Conservation (phyloP, 345 rosid genomes). For the Linum trigynum region DNA sequence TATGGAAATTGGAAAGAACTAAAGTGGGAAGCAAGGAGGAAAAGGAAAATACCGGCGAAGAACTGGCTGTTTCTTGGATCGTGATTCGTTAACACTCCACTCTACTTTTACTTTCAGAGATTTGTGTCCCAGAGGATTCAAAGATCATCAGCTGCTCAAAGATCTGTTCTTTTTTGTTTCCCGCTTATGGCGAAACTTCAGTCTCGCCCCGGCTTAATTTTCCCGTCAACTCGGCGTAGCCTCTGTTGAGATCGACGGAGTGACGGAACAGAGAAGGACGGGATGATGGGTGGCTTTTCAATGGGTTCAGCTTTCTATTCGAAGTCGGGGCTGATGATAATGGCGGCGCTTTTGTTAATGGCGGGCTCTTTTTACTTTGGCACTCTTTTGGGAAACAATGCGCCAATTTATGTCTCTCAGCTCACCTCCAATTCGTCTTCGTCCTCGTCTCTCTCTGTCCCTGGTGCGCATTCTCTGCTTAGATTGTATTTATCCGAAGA, state of each 20-base stretch:
- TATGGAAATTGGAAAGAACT: no score
- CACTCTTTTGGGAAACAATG: constrained; percentile 62
- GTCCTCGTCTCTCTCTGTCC: constrained; percentile 11
- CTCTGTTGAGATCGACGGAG: not conserved
- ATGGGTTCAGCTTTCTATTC: constrained; percentile 55
- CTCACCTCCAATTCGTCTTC: constrained; percentile 23
- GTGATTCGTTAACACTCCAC: not conserved
- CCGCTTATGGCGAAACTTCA: no score
- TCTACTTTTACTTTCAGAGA: not conserved
- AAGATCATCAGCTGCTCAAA: not conserved
- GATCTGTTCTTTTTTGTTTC: not conserved
- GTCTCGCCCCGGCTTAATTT: not conserved
- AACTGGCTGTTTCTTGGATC: not conserved
- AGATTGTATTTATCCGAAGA: constrained; percentile 1
- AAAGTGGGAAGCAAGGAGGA: no score
- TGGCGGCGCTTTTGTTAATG: constrained; percentile 58
- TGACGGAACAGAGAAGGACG: not conserved
- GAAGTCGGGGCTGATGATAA: constrained; percentile 62
- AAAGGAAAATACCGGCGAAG: no score
- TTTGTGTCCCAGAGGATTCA: not conserved
- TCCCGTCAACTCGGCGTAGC: not conserved
- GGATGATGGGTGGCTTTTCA: constrained; percentile 43
- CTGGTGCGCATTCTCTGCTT: constrained; percentile 14
- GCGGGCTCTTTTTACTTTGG: constrained; percentile 73
- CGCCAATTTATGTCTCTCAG: constrained; percentile 38